Base-by-base conservation (phyloP, 768 basidiomycete genomes). In the Galerina sulciceps region DNA sequence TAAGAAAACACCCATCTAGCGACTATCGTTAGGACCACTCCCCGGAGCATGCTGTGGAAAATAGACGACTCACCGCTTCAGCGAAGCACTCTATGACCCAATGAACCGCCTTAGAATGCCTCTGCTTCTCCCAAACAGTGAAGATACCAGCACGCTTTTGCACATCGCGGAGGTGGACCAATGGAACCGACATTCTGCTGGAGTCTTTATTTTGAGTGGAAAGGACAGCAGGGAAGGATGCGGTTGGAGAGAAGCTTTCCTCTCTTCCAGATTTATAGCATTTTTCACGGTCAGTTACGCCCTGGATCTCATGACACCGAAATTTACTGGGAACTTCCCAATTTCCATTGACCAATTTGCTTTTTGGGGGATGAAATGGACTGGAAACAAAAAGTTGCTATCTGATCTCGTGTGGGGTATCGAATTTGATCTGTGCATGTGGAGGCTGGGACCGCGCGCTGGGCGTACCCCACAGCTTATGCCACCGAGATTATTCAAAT, bases 11-110 rank as follows among this genome's bases (percentile, higher is more conserved):
- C 87, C 87, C 42, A 84, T 54, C 86, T 87, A 57, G 3, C 1
- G 10, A 22, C 8, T 17, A 64, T 20, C 10, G n/a, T 0, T 37
- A 10, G 18, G 10, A 26, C 42, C 13, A n/a, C n/a, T 34, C 9
- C 23, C 3, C 3, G 20, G 11, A 31, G n/a, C 2, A n/a, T 34
- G 26, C 35, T 49, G 23, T 1, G 11, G n/a, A 6, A 11, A 40
- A 40, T 47, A 18, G 6, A 44, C 6, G 4, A 67, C 71, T 67
- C 66, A 88, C 86, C 63, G 76, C 72, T 69, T 91, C 89, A 10
- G 87, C 87, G 40, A 88, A 72, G 61, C 82, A 77, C 67, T 91
- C 85, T 10, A 81, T 72, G 2, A 82, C 52, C 79, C 83, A 80
- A 57, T 87, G 88, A 6, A 78, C 70, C 34, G 76, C 60, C 44